Base-by-base conservation (phyloP, 2,329 filamentous ascomycete genomes). In the Daldinia sp. region DNA sequence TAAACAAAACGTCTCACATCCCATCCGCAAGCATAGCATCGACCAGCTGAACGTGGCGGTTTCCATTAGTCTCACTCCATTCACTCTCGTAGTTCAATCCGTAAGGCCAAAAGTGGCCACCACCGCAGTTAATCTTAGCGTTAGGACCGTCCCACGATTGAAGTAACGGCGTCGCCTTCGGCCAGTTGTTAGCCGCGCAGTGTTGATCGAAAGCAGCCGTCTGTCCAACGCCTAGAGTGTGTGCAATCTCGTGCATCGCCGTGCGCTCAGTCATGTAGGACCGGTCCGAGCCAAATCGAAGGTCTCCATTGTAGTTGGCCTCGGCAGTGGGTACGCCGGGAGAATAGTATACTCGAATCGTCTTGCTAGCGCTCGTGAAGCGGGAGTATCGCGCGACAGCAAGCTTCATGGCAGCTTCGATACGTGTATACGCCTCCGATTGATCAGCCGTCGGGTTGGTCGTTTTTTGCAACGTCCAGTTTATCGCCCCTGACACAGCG, bases 251-350 rank as follows among this genome's bases (percentile, higher is more conserved):
- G 67, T 83, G 81, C 68, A 83, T 73, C 4, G 81, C 80, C 2
- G 80, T 82, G 11, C 81, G 79, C 70, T 82, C 79, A 48, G 70
- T 82, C 81, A 83, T 82, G 74, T 80, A 82, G 0, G 76, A 64
- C 7, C 80, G 70, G 74, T 81, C 75, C 10, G 75, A 73, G 4
- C 80, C 80, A 70, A 83, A 82, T 11, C 80, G 78, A n/a, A 82
- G 72, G 69, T 80, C 77, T 37, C 80, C 80, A 68, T 78, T 80
- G 71, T 76, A 79, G 74, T 71, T 80, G 7, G 76, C 81, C 64
- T 82, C 81, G 21, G 81, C 81, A 0, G 80, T 82, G 7, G 76
- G 74, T 9, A 83, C 80, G 17, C 79, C 73, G 5, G 80, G 79
- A 7, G 73, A 69, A 70, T 83, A 82, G 35, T 75, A 71, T 21